phyloP scores from a whole-genome alignment of 1,284 basidiomycete species.

The Papiliotrema flavescens region DNA sequence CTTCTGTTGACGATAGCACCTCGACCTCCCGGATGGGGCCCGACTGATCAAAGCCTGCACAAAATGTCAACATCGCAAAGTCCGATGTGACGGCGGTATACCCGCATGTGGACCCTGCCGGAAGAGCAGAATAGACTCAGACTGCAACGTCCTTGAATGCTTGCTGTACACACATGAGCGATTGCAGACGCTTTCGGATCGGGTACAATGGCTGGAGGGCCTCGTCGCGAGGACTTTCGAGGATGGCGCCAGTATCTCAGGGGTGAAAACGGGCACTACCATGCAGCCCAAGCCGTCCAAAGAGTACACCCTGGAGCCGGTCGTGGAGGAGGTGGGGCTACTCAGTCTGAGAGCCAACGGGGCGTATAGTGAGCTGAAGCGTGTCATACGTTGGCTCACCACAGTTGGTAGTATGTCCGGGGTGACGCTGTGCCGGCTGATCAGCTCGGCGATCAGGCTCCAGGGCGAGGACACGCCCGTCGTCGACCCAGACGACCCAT shows the following conservation, averaged over 20 bases:
- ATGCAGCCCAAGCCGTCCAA: neutral
- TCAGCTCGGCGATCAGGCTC: no score
- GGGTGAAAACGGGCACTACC: constrained; percentile 5
- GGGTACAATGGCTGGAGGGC: constrained; percentile 5
- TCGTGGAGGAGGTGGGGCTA: constrained; percentile 6
- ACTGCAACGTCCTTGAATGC: neutral
- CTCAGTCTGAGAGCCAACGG: constrained; percentile 1
- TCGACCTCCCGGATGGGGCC: constrained; percentile 1
- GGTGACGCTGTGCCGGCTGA: no score
- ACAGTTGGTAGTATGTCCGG: no score
- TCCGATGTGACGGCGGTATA: constrained; percentile 3
- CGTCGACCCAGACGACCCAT: no score
- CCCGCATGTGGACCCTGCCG: constrained; percentile 2
- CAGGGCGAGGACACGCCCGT: no score
- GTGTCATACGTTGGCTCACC: no score
- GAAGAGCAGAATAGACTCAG: neutral
- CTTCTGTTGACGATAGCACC: neutral
- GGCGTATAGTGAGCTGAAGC: constrained; percentile 1
- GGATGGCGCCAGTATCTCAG: neutral
- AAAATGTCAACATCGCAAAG: constrained; percentile 2
- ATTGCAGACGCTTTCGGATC: neutral
- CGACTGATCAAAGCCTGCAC: constrained; percentile 2
- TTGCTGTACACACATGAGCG: constrained; percentile 2
- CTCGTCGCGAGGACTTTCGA: constrained; percentile 4
- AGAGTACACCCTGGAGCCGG: neutral